Conservation (phyloP, 1,284 basidiomycete species). For the Moniliophthora roreri region DNA sequence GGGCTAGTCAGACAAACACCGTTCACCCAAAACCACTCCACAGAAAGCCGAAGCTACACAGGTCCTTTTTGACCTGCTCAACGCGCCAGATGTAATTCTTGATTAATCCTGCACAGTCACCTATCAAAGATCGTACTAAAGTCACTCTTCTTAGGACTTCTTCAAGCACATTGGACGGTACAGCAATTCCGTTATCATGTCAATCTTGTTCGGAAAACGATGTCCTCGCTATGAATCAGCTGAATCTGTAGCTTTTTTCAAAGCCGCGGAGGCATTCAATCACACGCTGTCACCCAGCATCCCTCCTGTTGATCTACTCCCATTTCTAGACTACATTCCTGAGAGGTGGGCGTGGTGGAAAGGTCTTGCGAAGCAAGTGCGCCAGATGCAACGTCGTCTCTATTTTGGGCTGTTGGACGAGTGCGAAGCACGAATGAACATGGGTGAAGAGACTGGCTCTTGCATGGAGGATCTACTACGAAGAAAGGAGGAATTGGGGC, state of each 20-base stretch:
- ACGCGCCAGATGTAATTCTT: not conserved
- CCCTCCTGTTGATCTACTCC: slow-evolving; percentile 31
- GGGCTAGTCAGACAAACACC: too few species aligned
- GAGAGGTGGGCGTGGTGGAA: slow-evolving; percentile 29
- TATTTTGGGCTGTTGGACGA: slow-evolving; percentile 17
- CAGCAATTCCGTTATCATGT: slow-evolving; percentile 29
- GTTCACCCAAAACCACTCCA: too few species aligned
- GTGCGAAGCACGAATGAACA: slow-evolving; percentile 8
- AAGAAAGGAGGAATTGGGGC: slow-evolving; percentile 5
- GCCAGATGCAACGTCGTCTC: slow-evolving; percentile 20
- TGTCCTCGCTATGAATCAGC: slow-evolving; percentile 20
- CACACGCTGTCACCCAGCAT: slow-evolving; percentile 23
- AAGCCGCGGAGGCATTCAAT: slow-evolving; percentile 23
- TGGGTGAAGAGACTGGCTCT: slow-evolving; percentile 9
- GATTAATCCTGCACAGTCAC: too few species aligned
- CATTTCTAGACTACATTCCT: slow-evolving; percentile 26
- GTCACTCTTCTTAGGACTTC: too few species aligned
- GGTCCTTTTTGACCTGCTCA: not conserved
- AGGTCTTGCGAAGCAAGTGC: slow-evolving; percentile 15
- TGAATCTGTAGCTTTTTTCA: slow-evolving; percentile 20
- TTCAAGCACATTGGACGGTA: slow-evolving; percentile 25
- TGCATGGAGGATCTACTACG: slow-evolving; percentile 11
- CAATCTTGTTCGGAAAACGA: slow-evolving; percentile 32
- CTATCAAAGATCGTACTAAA: too few species aligned
- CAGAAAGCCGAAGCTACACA: slow-evolving; percentile 21